phyloP scores from a whole-genome alignment of 805 yeast genomes.

The Saccharomycopsis capsularis region DNA sequence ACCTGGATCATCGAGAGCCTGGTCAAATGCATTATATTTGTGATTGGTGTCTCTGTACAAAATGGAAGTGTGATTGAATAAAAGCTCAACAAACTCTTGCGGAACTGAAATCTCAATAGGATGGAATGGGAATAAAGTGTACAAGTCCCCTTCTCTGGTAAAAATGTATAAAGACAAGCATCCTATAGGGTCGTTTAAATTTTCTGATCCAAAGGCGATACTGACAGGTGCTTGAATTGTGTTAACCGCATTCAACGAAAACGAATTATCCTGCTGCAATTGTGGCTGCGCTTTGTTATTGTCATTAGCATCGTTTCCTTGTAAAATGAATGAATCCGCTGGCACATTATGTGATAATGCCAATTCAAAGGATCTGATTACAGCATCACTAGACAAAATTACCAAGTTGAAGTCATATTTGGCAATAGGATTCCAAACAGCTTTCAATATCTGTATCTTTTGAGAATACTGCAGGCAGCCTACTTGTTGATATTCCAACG shows the following conservation, averaged over 20 bases:
- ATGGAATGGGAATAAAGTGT: conserved; percentile 55
- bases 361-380: conserved; percentile 33
- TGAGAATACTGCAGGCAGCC: conserved; percentile 23
- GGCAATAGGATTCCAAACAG: conserved; percentile 41
- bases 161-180: conserved; percentile 47
- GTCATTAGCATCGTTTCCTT: conserved; percentile 24
- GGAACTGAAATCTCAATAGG: conserved; percentile 41
- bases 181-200: conserved; percentile 32
- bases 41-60: background rate
- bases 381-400: conserved; percentile 31
- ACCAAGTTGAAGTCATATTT: conserved; percentile 38
- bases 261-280: background rate
- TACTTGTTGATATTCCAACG: conserved; percentile 24
- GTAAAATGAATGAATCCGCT: conserved; percentile 22
- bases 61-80: background rate
- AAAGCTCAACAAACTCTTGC: conserved; percentile 4
- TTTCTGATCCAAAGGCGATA: conserved; percentile 25
- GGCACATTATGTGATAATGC: conserved; percentile 27
- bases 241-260: conserved; percentile 22
- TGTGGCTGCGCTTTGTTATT: background rate
- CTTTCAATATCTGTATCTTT: conserved; percentile 29
- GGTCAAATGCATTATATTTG: background rate
- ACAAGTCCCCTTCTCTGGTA: conserved; percentile 52
- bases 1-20: background rate
- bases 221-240: conserved; percentile 24